Base-by-base conservation (phyloP, 768 basidiomycete species). In the Russula sp. region DNA sequence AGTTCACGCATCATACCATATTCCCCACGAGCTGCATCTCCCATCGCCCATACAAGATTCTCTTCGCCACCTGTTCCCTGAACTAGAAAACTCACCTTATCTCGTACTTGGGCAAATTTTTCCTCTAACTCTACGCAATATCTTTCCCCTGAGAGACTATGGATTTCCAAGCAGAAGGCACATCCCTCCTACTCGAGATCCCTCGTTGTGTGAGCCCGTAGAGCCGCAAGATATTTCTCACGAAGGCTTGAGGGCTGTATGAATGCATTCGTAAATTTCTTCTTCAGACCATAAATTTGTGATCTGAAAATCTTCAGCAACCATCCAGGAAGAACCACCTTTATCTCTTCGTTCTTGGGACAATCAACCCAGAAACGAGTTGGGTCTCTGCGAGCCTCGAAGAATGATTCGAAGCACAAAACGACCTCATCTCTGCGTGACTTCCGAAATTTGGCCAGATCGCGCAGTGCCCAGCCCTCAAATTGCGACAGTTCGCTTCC, bases 331-430 rank as follows among this genome's bases (percentile, higher is more conserved):
- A 11, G 32, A 5, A n/a, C n/a, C n/a, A n/a, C n/a, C 7, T n/a
- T n/a, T n/a, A n/a, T n/a, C n/a, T n/a, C n/a, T n/a, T n/a, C n/a
- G n/a, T n/a, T n/a, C n/a, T n/a, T n/a, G 4, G n/a, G 48, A 20
- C 41, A 61, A 6, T 13, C 34, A 3, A 38, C 8, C 60, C 60
- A 61, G 8, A 61, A 50, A 10, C 20, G 56, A 1, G 60, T 56
- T 9, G 55, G 60, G 5, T 48, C 55, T 0, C 4, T 43, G 3
- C 4, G n/a, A 25, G 14, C 2, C 9, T 62, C 36, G 14, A 58
- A 45, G 29, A 62, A 58, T 0, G 50, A 46, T 32, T 61, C 25
- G 18, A 61, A 8, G 47, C 55, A 50, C 7, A 25, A 38, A 6
- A 48, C 34, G 13, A 61, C 1, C 10, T 32, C 38, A 50, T 62